phyloP scores from a whole-genome alignment of 148 eudicot genomes.

The Bassia scoparia region DNA sequence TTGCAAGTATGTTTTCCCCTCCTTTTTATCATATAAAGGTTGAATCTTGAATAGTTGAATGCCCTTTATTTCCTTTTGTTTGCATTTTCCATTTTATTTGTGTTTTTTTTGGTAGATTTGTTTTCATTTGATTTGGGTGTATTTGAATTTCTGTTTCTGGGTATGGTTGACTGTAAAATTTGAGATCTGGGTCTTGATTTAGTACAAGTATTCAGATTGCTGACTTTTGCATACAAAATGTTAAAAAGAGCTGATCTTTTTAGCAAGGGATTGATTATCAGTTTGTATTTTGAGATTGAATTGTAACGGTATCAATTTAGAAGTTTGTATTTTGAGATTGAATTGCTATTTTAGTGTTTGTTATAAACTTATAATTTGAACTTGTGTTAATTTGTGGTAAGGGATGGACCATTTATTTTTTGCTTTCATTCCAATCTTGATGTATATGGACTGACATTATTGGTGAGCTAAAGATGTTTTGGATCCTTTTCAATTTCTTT shows the following conservation, averaged over 20 bases:
- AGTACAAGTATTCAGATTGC: not conserved
- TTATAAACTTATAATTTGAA: conserved; percentile 1
- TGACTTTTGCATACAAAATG: not conserved
- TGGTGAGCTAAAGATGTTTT: conserved; percentile 20
- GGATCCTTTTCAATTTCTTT: conserved; percentile 18
- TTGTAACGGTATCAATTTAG: not conserved
- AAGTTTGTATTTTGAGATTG: not conserved
- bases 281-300: not conserved
- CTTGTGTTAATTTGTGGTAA: conserved; percentile 14
- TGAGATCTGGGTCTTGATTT: conserved; percentile 13
- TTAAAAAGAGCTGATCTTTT: conserved; percentile 5
- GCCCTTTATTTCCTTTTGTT: not conserved
- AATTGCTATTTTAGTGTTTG: conserved; percentile 6
- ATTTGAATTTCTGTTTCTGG: not conserved
- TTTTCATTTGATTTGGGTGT: not conserved
- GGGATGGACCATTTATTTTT: conserved; percentile 5
- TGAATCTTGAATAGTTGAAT: not conserved
- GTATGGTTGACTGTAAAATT: conserved; percentile 3
- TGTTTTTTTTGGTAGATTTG: not conserved
- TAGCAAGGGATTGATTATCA: not conserved
- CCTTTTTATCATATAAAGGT: not conserved
- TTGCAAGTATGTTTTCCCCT: conserved; percentile 56
- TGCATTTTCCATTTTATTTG: not conserved
- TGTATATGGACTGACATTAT: conserved; percentile 25
- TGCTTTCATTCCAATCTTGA: conserved; percentile 12